These are phyloP conservation scores for Phaeolepiota aurea DNA, from an alignment of 768 basidiomycete species.

Conservation along the genomic window DNA sequence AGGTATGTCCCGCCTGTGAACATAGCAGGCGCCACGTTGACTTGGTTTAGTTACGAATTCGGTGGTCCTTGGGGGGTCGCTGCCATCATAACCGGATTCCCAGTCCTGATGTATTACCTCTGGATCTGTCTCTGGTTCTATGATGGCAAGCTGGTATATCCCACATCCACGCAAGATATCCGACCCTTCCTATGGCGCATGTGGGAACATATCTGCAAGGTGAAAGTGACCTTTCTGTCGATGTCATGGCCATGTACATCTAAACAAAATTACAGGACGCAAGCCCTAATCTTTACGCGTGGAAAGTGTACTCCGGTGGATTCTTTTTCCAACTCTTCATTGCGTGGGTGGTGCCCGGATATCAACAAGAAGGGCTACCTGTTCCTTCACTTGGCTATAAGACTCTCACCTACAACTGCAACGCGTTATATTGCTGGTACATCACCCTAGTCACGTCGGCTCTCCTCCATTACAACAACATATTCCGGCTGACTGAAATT, in stretches of 20 bases:
- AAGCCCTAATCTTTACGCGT: conserved; percentile 80
- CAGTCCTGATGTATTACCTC: conserved; percentile 94
- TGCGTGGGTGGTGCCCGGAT: conserved; percentile 87
- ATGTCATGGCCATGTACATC: too few species aligned
- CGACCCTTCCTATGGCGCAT: conserved; percentile 72
- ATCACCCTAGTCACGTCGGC: conserved; percentile 70
- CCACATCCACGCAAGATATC: conserved; percentile 61
- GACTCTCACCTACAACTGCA: conserved; percentile 94
- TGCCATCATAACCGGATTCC: conserved; percentile 93
- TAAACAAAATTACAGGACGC: conserved; percentile 59
- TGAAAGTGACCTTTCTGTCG: conserved; percentile 19
- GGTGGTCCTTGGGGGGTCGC: conserved; percentile 89
- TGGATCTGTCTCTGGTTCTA: conserved; percentile 98
- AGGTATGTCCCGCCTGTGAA: conserved; percentile 27
- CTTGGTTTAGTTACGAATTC: conserved; percentile 74
- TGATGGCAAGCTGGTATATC: conserved; percentile 72
- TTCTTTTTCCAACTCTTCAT: conserved; percentile 86
- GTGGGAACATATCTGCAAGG: conserved; percentile 79
- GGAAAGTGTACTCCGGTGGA: conserved; percentile 85
- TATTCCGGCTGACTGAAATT: conserved; percentile 89
- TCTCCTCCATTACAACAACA: conserved; percentile 64
- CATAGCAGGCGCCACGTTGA: conserved; percentile 8
- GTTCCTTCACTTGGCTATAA: conserved; percentile 92
- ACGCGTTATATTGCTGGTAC: conserved; percentile 82
- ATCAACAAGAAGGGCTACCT: conserved; percentile 89